These are phyloP conservation scores for Aechmea fasciata DNA, from an alignment of 176 grass and related monocot genomes.

Conservation along the genomic window DNA sequence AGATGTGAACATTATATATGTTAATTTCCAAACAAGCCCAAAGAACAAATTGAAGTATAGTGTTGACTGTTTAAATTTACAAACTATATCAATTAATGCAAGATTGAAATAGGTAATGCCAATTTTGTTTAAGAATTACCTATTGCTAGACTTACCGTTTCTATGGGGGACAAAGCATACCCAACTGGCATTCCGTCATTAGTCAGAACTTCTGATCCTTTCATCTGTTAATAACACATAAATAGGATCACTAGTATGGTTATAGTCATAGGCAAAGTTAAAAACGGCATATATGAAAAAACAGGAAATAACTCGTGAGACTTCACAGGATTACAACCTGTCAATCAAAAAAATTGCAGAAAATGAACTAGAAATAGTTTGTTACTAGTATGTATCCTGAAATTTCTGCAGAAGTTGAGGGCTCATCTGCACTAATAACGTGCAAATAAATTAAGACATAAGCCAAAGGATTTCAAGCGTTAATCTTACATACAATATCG, in stretches of 20 bases:
- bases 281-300: not conserved
- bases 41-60: not conserved
- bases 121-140: not conserved
- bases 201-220: conserved; percentile 78
- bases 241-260: not conserved
- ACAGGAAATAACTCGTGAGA: not conserved
- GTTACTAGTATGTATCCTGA: not conserved
- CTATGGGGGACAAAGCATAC: conserved; percentile 56
- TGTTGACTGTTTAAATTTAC: too few relatives aligned
- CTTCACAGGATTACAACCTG: not conserved
- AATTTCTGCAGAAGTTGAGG: not conserved
- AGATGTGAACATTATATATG: not conserved
- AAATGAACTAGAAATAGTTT: not conserved
- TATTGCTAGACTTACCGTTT: conserved; percentile 41
- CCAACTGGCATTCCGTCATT: conserved; percentile 65
- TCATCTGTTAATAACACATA: conserved; percentile 31
- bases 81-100: too few relatives aligned
- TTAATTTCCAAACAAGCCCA: not conserved
- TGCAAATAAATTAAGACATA: not conserved
- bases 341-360: not conserved
- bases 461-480: not conserved
- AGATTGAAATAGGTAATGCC: too few relatives aligned
- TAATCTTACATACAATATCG: not conserved
- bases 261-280: not conserved
- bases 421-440: not conserved